Evolutionary conservation across 139 green algal species (phyloP).

Genomic region (Chlamydomonas incerta): DNA sequence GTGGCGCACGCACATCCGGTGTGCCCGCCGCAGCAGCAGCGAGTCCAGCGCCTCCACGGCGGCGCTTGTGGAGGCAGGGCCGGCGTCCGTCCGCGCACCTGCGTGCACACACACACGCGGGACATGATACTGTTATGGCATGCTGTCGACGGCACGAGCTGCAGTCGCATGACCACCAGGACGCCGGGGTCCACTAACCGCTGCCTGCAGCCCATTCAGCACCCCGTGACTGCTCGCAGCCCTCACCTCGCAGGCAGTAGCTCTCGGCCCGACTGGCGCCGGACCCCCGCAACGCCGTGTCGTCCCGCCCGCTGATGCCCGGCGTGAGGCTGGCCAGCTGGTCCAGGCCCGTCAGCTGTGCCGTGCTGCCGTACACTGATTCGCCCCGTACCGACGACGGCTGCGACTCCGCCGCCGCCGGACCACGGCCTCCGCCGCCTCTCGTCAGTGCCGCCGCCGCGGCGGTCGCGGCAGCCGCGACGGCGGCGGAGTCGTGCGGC

Average conservation of each 20-base stretch:
- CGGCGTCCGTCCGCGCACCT: slow-evolving; percentile 5
- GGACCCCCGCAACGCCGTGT: not conserved
- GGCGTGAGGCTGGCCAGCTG: slow-evolving; percentile 21
- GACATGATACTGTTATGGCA: not conserved
- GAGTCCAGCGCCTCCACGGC: slow-evolving; percentile 46
- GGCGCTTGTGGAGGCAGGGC: not conserved
- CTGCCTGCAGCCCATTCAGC: too few species aligned
- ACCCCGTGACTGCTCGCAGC: too few species aligned
- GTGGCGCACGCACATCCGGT: slow-evolving; percentile 45
- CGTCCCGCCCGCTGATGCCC: slow-evolving; percentile 26
- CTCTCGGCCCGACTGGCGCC: slow-evolving; percentile 22
- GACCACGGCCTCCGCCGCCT: not conserved
- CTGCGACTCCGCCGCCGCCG: not conserved
- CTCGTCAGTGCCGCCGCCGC: not conserved
- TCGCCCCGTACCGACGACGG: not conserved
- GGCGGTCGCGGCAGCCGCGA: not conserved
- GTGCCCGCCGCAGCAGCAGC: slow-evolving; percentile 35
- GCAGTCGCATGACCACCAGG: too few species aligned
- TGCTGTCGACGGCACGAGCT: too few species aligned
- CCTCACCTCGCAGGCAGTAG: slow-evolving; percentile 29
- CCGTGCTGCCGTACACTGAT: not conserved
- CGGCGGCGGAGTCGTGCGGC: not conserved
- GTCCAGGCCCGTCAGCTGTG: not conserved
- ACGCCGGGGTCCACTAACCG: too few species aligned
- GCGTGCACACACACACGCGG: not conserved